Evolutionary conservation across 1,284 basidiomycete genomes (phyloP).

Genomic region (Marasmius sp.): DNA sequence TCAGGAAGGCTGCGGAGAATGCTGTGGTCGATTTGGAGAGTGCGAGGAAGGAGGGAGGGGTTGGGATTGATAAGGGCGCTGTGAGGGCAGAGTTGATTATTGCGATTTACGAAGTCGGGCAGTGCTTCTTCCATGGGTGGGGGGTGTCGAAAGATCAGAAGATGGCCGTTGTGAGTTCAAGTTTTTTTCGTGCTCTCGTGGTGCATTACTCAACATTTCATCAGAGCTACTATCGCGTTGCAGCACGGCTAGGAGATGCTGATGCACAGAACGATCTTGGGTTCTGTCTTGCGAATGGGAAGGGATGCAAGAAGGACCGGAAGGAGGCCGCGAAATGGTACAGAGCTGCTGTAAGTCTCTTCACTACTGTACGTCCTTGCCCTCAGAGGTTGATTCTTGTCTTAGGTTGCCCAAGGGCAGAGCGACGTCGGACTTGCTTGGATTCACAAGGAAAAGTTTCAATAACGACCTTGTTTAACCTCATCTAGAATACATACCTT

Average conservation of each 20-base stretch:
- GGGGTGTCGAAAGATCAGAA: constrained; percentile 83
- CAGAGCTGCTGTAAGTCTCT: constrained; percentile 67
- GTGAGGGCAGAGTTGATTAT: constrained; percentile 77
- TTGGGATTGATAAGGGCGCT: constrained; percentile 6
- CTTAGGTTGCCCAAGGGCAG: constrained; percentile 70
- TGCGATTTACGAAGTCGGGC: constrained; percentile 89
- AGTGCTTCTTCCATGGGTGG: constrained; percentile 92
- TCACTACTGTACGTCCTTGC: neutral
- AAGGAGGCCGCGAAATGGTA: constrained; percentile 90
- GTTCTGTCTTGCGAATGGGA: constrained; percentile 84
- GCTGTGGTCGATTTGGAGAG: constrained; percentile 80
- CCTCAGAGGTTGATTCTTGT: neutral
- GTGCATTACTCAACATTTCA: constrained; percentile 11
- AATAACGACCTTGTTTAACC: constrained; percentile 20
- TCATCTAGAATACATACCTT: too few relatives aligned
- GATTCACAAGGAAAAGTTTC: constrained; percentile 85
- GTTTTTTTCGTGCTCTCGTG: constrained; percentile 7
- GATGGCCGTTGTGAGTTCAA: constrained; percentile 72
- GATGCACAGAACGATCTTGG: constrained; percentile 87
- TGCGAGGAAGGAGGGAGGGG: constrained; percentile 42
- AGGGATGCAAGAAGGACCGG: constrained; percentile 87
- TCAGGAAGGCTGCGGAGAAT: constrained; percentile 77
- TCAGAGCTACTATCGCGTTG: constrained; percentile 83
- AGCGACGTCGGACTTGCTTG: constrained; percentile 82
- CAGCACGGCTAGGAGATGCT: constrained; percentile 80